A percentile compares a stretch with the other conserved stretches of the same genome.
These are phyloP conservation scores for Chlamydomonas incerta DNA, from an alignment of 139 green algal genomes.

Conservation along the genomic window DNA sequence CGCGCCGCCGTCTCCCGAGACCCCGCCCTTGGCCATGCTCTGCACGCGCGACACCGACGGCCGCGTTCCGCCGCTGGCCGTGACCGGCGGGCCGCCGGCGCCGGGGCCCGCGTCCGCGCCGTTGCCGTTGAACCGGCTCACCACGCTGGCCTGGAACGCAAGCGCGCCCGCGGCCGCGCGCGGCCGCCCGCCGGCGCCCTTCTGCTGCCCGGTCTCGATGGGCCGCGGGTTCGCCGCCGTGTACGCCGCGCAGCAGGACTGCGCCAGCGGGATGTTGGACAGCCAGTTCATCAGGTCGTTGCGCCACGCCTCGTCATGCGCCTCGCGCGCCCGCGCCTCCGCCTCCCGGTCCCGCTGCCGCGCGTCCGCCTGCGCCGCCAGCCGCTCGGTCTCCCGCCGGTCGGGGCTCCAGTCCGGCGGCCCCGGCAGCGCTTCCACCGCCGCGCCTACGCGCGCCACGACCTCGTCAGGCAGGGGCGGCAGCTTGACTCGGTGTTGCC, in stretches of 20 bases:
- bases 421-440: not conserved
- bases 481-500: slow-evolving; percentile 2
- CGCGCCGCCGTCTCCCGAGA: no score
- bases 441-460: not conserved
- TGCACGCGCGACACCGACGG: not conserved
- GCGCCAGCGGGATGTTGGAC: slow-evolving; percentile 12
- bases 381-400: not conserved
- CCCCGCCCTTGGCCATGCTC: not conserved
- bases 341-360: not conserved
- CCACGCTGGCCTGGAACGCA: not conserved
- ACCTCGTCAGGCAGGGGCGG: slow-evolving; percentile 8
- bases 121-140: not conserved
- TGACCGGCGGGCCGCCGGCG: no score
- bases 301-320: not conserved
- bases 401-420: slow-evolving; percentile 31
- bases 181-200: not conserved
- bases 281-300: slow-evolving; percentile 36
- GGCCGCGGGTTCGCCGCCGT: not conserved
- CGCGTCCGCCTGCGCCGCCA: not conserved
- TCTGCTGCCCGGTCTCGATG: not conserved
- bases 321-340: not conserved
- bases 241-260: slow-evolving; percentile 12
- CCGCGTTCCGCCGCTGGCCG: no score
- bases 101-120: no score
- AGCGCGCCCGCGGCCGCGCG: not conserved